Evolutionary conservation across 768 basidiomycete genomes (phyloP).

Genomic region (Baorangia bicolor): DNA sequence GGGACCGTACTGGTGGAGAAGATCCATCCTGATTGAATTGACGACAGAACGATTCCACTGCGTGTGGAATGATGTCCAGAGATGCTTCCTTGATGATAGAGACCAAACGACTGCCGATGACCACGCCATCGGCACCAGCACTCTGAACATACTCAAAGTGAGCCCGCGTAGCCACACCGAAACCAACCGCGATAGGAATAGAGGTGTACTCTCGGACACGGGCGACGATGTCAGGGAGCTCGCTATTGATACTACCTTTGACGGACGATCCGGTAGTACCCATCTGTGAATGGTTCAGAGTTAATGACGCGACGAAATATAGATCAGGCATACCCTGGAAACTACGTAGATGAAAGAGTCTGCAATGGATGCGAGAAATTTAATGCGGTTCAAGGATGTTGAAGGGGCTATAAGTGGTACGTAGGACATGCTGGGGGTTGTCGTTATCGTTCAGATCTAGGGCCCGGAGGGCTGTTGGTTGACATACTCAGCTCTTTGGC

Average conservation of each 20-base stretch:
- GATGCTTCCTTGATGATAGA: slow-evolving; percentile 70
- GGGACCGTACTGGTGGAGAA: slow-evolving; percentile 11
- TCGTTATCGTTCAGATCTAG: neutral
- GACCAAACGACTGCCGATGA: slow-evolving; percentile 88
- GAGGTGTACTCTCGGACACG: slow-evolving; percentile 77
- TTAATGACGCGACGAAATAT: neutral
- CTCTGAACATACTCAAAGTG: slow-evolving; percentile 86
- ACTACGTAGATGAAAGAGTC: slow-evolving; percentile 98
- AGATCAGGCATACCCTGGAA: slow-evolving; percentile 65
- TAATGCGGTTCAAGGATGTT: slow-evolving; percentile 81
- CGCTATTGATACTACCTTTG: slow-evolving; percentile 63
- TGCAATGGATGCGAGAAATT: slow-evolving; percentile 89
- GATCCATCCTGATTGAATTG: slow-evolving; percentile 54
- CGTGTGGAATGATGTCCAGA: slow-evolving; percentile 44
- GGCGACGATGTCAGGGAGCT: slow-evolving; percentile 79
- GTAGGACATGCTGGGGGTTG: slow-evolving; percentile 73
- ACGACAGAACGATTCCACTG: slow-evolving; percentile 72
- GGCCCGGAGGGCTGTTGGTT: neutral
- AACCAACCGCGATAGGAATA: slow-evolving; percentile 92
- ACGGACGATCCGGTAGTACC: slow-evolving; percentile 95
- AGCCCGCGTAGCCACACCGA: slow-evolving; percentile 87
- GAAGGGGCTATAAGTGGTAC: slow-evolving; percentile 96
- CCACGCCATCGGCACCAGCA: slow-evolving; percentile 93
- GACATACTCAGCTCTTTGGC: slow-evolving; percentile 73
- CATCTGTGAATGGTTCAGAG: slow-evolving; percentile 58